Evolutionary conservation across 2,329 filamentous ascomycete species (phyloP), one percentile per base, ranked within the genome.

Genomic region (Aspergillus oerlinghausenensis): DNA sequence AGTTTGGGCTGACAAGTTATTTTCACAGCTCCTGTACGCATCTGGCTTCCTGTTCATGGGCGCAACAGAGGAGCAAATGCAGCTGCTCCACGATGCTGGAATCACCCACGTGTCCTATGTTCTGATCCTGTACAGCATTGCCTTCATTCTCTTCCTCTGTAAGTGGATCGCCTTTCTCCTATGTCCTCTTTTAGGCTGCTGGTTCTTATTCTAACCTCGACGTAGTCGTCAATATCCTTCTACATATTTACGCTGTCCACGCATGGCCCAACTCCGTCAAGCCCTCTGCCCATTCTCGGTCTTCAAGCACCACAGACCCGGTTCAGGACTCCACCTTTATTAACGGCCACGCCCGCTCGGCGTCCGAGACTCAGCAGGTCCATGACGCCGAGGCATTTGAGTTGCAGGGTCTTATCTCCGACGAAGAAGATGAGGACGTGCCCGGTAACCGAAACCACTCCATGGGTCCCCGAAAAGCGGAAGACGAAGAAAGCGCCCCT

Each of bases 11-110:
- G 4, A 38, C 7, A 7, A 17, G 32, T 7, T 2, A 38, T 38
- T 45, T 6, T 23, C 43, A 25, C 67, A 95, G 92, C 82, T 97
- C 43, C 83, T 99, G 28, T 96, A 90, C 68, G 92, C 92, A 5
- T 89, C 92, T 3, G 94, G 94, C 1, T 96, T 97, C 77, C 82
- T 99, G 43, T 99, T 99, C 78, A 96, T 97, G 92, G 89, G 91
- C 32, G 93, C 94, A 17, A 97, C 92, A 0, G 94, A 97, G 72
- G 92, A 99, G 76, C 94, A 97, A 75, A 96, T 97, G 90, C 69
- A 80, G 23, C 79, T 97, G 1, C 80, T 97, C 4, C 82, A 84
- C 43, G 79, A 84, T 42, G 88, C 89, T 0, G 82, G 86, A 57
- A 86, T 97, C 67, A 92, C 92, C 26, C 91, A 95, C 68, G 90